Evolutionary conservation across 2,329 filamentous ascomycete genomes (phyloP), one percentile per base, ranked within the genome.

Genomic region (Ophioceras dolichostomum): DNA sequence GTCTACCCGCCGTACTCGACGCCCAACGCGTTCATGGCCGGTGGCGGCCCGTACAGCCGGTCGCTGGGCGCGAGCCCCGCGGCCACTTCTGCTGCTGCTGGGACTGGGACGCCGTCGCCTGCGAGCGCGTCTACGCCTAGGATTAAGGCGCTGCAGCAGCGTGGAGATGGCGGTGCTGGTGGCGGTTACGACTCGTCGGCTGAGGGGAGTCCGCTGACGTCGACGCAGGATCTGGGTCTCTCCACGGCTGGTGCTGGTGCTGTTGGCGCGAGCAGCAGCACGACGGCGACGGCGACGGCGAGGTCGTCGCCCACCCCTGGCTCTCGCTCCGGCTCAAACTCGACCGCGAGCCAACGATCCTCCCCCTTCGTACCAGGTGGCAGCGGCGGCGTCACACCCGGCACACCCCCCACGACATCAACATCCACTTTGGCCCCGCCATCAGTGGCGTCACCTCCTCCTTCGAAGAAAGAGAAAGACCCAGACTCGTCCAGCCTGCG

Each of bases 1-100:
- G 61, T 85, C 8, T 76, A 79, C 36, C 64, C 81, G 3, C 88
- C 88, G 0, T 96, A 79, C 53, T 83, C 85, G 2, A 95, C 89
- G 7, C 77, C 83, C 0, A 79, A 83, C 47, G 78, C 77, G 0
- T 89, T n/a, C n/a, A n/a, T n/a, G n/a, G n/a, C n/a, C n/a, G n/a
- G n/a, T n/a, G n/a, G n/a, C n/a, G 79, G 77, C 6, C 75, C 80
- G 24, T 89, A 84, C 51, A 85, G 80, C 55, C 68, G 66, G 50
- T 61, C 74, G 36, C n/a, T n/a, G n/a, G n/a, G n/a, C 5, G 68
- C 73, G 42, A 64, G 73, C 47, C 65, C 64, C 6, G 54, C 60
- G 2, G 61, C 67, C 2, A 73, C 68, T n/a, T n/a, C n/a, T n/a
- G n/a, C n/a, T n/a, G n/a, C n/a, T n/a, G n/a, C n/a, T 16, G n/a